Evolutionary conservation across 106 monocot species (phyloP).

Genomic region (Phalaenopsis aphrodite): DNA sequence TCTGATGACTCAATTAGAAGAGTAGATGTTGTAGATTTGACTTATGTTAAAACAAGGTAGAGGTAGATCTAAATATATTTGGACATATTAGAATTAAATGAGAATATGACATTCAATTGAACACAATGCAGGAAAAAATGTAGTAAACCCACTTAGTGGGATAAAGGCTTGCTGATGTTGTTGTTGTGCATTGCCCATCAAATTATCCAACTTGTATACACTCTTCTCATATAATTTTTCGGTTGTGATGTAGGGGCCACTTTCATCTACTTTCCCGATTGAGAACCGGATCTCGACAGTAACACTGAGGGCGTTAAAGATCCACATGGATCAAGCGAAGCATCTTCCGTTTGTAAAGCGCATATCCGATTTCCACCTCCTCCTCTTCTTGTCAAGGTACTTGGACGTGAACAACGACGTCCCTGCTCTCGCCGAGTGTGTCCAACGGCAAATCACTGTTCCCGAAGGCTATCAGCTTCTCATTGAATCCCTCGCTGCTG

Average conservation of each 20-base stretch:
- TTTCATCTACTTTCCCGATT: constrained; percentile 67
- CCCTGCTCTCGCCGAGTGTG: constrained; percentile 63
- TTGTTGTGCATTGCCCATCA: neutral
- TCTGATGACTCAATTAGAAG: too few species aligned
- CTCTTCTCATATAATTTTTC: neutral
- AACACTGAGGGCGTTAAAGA: constrained; percentile 55
- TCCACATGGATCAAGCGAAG: constrained; percentile 55
- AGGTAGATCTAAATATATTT: too few species aligned
- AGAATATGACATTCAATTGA: too few species aligned
- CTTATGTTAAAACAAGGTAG: too few species aligned
- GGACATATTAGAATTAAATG: too few species aligned
- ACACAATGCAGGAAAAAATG: neutral
- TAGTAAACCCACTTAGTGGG: neutral
- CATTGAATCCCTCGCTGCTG: constrained; percentile 73
- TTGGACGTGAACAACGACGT: constrained; percentile 71
- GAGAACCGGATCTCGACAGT: constrained; percentile 71
- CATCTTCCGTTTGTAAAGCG: constrained; percentile 66
- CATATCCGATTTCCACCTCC: constrained; percentile 85
- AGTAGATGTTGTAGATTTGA: too few species aligned
- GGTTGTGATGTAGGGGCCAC: constrained; percentile 40
- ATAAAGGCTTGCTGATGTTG: neutral
- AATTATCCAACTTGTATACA: neutral
- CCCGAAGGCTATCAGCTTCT: constrained; percentile 86
- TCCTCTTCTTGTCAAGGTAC: constrained; percentile 52
- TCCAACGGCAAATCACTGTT: constrained; percentile 38